Conservation (phyloP, 1,139 yeast species). For the Sugiyamaella grinbergsii region DNA sequence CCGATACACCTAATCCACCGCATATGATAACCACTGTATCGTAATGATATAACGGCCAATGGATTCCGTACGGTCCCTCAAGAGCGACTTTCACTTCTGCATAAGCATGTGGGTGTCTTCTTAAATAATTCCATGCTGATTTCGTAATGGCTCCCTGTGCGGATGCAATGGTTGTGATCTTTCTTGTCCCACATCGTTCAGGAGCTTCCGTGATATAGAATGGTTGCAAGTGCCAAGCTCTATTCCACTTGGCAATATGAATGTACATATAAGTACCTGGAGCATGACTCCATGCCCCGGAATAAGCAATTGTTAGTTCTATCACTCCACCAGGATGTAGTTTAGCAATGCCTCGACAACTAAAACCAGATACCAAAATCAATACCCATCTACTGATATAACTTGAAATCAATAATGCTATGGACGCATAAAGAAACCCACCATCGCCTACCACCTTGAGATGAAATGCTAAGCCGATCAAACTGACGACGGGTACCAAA, state of each 20-base stretch:
- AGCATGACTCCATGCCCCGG: slow-evolving; percentile 45
- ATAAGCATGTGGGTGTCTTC: slow-evolving; percentile 22
- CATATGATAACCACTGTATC: slow-evolving; percentile 54
- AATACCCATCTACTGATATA: slow-evolving; percentile 44
- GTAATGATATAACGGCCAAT: slow-evolving; percentile 50
- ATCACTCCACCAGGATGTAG: slow-evolving; percentile 36
- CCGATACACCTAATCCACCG: slow-evolving; percentile 72
- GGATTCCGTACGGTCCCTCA: slow-evolving; percentile 61
- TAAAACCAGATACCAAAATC: slow-evolving; percentile 45
- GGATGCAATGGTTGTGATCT: slow-evolving; percentile 18
- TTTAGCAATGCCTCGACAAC: slow-evolving; percentile 33
- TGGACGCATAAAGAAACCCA: slow-evolving; percentile 43
- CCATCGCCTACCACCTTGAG: slow-evolving; percentile 41
- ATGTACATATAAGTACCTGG: slow-evolving; percentile 66
- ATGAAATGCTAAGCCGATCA: slow-evolving; percentile 16
- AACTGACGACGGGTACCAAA: background rate
- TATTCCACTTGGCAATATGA: slow-evolving; percentile 48
- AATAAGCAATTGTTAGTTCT: slow-evolving; percentile 34
- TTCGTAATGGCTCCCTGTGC: slow-evolving; percentile 15
- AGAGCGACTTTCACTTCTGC: slow-evolving; percentile 37
- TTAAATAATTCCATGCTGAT: slow-evolving; percentile 22
- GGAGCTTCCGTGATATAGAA: slow-evolving; percentile 52
- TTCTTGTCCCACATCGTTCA: slow-evolving; percentile 12
- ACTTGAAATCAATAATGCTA: slow-evolving; percentile 49
- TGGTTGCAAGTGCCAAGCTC: slow-evolving; percentile 65